Evolutionary conservation across 352 stramenopile species (phyloP), one percentile per base, ranked within the genome.

Genomic region (Globisporangium orthogonon): DNA sequence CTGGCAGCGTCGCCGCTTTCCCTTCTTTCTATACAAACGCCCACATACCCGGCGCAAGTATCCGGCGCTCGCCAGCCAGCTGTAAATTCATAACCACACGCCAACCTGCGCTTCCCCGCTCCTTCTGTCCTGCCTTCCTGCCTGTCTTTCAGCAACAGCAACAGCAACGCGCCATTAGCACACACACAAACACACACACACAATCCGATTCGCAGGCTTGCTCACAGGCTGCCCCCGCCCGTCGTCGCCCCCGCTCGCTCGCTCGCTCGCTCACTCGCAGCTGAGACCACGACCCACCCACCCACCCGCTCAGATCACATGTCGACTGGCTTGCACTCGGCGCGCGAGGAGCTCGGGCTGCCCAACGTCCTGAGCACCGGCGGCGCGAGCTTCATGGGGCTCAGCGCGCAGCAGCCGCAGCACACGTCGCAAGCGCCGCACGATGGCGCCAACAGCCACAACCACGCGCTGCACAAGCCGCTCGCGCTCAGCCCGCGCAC

Each of bases 401-500:
- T 73, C 47, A 61, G 73, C 57, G 64, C 66, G 55, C 76, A 82
- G 17, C 61, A 55, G 3, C 31, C 9, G 50, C 50, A 41, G 15
- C 49, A 41, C 3, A 1, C 23, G 23, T 1, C 23, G 23, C 30
- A 41, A 2, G n/a, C 3, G 43, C 50, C 17, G 18, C 33, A 43
- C 29, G 31, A 53, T 31, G 11, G n/a, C 7, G 11, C 23, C 47
- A 43, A 67, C 49, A 54, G 45, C 49, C 52, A 58, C 35, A 44
- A 60, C 30, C 56, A 70, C 47, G 39, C 58, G 50, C 65, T 88
- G 17, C 72, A 79, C 18, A 91, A 91, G 67, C 77, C 83, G 15
- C 78, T 93, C 35, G 81, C 75, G 49, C 79, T 93, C 35, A 89
- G 77, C 35, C 83, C 83, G 44, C 74, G 83, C 18, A 90, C 77